Evolutionary conservation across 768 basidiomycete species (phyloP), one percentile per base, ranked within the genome.

Genomic region (Boletus bicolor): DNA sequence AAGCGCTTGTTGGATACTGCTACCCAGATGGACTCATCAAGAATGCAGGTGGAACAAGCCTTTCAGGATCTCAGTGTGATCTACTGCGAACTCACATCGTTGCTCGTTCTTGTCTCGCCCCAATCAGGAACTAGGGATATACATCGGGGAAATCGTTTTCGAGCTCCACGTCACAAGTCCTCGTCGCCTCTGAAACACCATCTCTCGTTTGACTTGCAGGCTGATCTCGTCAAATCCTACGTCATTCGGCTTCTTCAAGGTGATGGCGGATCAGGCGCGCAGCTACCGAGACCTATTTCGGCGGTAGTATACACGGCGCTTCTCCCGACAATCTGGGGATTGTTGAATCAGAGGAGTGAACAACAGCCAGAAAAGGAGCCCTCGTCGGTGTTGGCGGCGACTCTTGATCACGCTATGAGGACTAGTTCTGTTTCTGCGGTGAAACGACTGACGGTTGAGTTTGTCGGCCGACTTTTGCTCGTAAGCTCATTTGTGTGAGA

Each of bases 241-340:
- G 80, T 91, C 59, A 71, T 79, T 19, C 73, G 76, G 47, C 77
- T 86, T 38, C 78, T 92, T 21, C 72, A 72, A 11, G 84, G 84
- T 10, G 78, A 81, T 66, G 71, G 75, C 24, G 63, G 69, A 53
- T 72, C 75, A 50, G 54, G 55, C n/a, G 62, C 54, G 39, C 80
- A 80, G 54, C 70, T 83, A n/a, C 75, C 75, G 42, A 77, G 79
- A 35, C 71, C 81, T 4, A 73, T 92, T 50, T 78, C 79, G 30
- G 73, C 83, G 5, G 62, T 73, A 38, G 78, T 80, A n/a, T 93
- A 93, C 70, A 66, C 68, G 5, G 77, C 84, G 5, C 77, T 94
- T 47, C 74, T 91, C 32, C 92, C 92, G 15, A 88, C 89, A 1
- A 77, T 90, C 49, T 93, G 88, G 90, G 82, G 84, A 36, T 72